A percentile compares a stretch with the other conserved stretches of the same genome.
These are phyloP conservation scores for Candida dubliniensis DNA, from an alignment of 1,139 yeast genomes.

Conservation along the genomic window DNA sequence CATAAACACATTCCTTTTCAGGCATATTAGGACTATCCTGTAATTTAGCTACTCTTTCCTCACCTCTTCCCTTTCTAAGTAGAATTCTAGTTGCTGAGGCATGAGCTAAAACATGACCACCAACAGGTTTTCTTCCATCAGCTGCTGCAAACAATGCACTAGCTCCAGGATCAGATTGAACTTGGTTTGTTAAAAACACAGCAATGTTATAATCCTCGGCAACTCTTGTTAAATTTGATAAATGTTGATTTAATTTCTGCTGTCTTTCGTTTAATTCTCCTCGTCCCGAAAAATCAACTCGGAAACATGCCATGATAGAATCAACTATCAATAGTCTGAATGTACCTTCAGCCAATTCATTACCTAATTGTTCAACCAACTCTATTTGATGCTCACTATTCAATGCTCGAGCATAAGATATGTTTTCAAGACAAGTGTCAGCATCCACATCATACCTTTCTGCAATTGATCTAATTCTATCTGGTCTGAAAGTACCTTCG, in stretches of 20 bases:
- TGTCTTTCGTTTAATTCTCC: slow-evolving; percentile 64
- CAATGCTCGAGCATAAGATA: slow-evolving; percentile 57
- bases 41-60: slow-evolving; percentile 61
- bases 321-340: slow-evolving; percentile 48
- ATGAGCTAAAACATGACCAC: slow-evolving; percentile 65
- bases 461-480: slow-evolving; percentile 55
- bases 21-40: slow-evolving; percentile 68
- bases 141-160: slow-evolving; percentile 63
- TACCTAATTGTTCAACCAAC: slow-evolving; percentile 52
- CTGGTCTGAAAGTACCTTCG: slow-evolving; percentile 62
- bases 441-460: slow-evolving; percentile 55
- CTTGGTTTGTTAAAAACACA: slow-evolving; percentile 61
- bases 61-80: slow-evolving; percentile 62
- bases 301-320: slow-evolving; percentile 62
- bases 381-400: slow-evolving; percentile 65
- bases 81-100: slow-evolving; percentile 63
- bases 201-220: slow-evolving; percentile 63
- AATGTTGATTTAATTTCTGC: slow-evolving; percentile 58
- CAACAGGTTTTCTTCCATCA: slow-evolving; percentile 66
- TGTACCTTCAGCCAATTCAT: slow-evolving; percentile 49
- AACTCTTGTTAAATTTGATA: slow-evolving; percentile 49
- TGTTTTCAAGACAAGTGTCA: slow-evolving; percentile 51
- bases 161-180: slow-evolving; percentile 70
- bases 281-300: slow-evolving; percentile 61
- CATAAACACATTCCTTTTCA: slow-evolving; percentile 55